Evolutionary conservation across 352 stramenopile species (phyloP).

Genomic region (Pythium brachiatum): DNA sequence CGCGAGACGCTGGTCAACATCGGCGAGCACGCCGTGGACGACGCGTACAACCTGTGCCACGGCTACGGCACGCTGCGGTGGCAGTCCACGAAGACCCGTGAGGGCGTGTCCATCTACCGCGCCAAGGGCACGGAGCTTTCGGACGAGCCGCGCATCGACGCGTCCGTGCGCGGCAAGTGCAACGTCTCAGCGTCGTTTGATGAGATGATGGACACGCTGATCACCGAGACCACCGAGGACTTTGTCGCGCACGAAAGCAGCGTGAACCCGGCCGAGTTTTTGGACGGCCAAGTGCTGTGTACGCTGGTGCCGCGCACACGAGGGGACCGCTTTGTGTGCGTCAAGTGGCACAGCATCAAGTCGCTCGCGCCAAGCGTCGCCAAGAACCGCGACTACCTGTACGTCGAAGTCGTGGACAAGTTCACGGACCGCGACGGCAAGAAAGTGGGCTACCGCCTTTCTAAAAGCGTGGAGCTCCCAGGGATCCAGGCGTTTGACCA

Average conservation of each 20-base stretch:
- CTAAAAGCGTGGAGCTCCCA: conserved; percentile 74
- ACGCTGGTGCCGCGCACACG: conserved; percentile 63
- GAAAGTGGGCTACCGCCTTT: conserved; percentile 65
- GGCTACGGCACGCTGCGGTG: conserved; percentile 73
- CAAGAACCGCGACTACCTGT: conserved; percentile 81
- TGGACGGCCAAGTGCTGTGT: conserved; percentile 75
- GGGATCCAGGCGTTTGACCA: conserved; percentile 41
- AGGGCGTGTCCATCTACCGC: conserved; percentile 70
- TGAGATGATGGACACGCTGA: conserved; percentile 77
- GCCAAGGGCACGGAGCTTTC: conserved; percentile 48
- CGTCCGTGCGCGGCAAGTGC: conserved; percentile 68
- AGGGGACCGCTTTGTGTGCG: conserved; percentile 67
- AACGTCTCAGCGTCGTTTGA: conserved; percentile 69
- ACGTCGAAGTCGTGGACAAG: conserved; percentile 80
- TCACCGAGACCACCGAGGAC: conserved; percentile 62
- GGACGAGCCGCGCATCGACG: conserved; percentile 53
- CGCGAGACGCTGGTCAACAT: conserved; percentile 59
- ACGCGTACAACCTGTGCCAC: conserved; percentile 79
- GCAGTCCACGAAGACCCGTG: conserved; percentile 59
- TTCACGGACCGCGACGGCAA: conserved; percentile 63
- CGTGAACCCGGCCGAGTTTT: conserved; percentile 72
- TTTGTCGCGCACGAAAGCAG: conserved; percentile 62
- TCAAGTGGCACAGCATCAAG: conserved; percentile 82
- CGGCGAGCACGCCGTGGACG: conserved; percentile 73
- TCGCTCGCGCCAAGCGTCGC: conserved; percentile 69